phyloP scores from a whole-genome alignment of 257 asterid genomes.

The Solanum chilense region DNA sequence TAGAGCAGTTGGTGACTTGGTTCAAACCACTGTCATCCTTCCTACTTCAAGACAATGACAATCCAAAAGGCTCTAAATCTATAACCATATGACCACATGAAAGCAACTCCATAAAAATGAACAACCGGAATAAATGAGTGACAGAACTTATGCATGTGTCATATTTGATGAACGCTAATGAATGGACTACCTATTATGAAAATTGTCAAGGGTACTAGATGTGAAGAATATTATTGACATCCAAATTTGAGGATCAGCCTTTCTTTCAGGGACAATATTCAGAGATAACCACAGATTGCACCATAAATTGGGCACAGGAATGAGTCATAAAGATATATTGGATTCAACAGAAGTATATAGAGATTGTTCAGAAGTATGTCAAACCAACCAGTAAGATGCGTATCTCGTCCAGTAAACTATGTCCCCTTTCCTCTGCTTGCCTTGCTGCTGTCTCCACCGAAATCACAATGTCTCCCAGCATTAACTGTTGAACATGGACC shows the following conservation, averaged over 20 bases:
- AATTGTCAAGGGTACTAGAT: background rate
- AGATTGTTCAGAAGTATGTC: background rate
- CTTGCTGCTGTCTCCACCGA: slow-evolving; percentile 97
- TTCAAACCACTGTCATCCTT: background rate
- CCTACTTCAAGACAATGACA: background rate
- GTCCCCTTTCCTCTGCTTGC: slow-evolving; percentile 94
- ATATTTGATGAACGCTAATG: background rate
- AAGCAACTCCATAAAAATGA: background rate
- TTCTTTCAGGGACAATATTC: background rate
- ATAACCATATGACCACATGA: background rate
- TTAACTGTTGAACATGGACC: slow-evolving; percentile 48
- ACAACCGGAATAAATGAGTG: background rate
- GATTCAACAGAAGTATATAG: background rate
- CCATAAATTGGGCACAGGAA: background rate
- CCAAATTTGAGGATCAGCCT: background rate
- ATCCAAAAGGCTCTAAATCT: background rate
- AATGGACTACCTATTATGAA: background rate
- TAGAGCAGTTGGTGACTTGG: background rate
- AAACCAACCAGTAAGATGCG: slow-evolving; percentile 82
- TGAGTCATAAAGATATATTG: background rate
- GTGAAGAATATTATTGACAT: background rate
- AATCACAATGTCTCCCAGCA: slow-evolving; percentile 91
- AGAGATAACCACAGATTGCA: background rate
- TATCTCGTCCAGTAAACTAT: slow-evolving; percentile 84
- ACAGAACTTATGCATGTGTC: background rate